Conservation (phyloP, 768 basidiomycete genomes). For the Coprinellus micaceus region DNA sequence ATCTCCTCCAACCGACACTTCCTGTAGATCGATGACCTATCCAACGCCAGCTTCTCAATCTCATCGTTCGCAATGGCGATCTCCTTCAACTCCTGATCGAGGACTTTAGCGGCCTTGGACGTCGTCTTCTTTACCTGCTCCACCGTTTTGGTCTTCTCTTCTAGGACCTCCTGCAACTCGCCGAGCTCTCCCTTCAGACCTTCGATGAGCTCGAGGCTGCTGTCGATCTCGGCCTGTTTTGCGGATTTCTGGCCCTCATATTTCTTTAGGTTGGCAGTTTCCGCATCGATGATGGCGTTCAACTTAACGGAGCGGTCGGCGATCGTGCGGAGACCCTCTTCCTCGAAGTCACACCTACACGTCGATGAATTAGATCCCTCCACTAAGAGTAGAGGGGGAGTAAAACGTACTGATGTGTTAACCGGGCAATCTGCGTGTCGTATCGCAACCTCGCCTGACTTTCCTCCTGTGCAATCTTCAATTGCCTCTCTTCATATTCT, state of each 20-base stretch:
- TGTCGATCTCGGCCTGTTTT: slow-evolving; percentile 57
- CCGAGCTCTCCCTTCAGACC: slow-evolving; percentile 60
- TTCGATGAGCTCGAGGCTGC: slow-evolving; percentile 51
- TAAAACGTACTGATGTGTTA: slow-evolving; percentile 74
- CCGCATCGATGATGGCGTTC: slow-evolving; percentile 46
- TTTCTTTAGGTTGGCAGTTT: slow-evolving; percentile 49
- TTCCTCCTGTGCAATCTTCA: slow-evolving; percentile 85
- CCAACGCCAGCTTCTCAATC: slow-evolving; percentile 83
- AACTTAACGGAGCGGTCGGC: slow-evolving; percentile 61
- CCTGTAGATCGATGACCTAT: slow-evolving; percentile 83
- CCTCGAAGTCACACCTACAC: slow-evolving; percentile 74
- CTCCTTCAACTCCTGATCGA: slow-evolving; percentile 90
- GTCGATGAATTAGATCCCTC: not conserved
- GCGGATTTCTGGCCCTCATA: slow-evolving; percentile 52
- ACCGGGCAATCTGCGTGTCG: slow-evolving; percentile 80
- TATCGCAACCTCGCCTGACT: slow-evolving; percentile 79
- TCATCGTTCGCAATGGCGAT: slow-evolving; percentile 79
- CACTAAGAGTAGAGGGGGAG: not conserved
- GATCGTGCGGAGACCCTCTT: slow-evolving; percentile 63
- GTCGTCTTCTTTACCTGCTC: slow-evolving; percentile 74
- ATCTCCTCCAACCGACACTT: slow-evolving; percentile 94
- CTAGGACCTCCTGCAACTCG: slow-evolving; percentile 56
- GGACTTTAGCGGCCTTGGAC: slow-evolving; percentile 62
- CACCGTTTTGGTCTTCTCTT: slow-evolving; percentile 69
- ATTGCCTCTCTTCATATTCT: slow-evolving; percentile 89